phyloP scores from a whole-genome alignment of 257 asterid genomes.

The Salvia hispanica region DNA sequence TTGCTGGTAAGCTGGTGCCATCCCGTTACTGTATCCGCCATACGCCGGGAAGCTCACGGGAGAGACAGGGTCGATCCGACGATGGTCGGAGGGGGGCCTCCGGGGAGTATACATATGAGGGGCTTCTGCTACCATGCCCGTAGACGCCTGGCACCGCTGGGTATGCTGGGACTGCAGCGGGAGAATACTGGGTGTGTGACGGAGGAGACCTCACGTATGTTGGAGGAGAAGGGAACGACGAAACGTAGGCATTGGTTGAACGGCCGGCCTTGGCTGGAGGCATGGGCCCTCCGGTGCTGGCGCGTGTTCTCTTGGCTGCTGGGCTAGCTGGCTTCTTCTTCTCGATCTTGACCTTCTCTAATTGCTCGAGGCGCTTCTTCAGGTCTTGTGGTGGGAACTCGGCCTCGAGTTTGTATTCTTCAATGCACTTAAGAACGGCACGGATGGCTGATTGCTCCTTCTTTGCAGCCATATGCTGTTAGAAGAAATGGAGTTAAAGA shows the following conservation, averaged over 20 bases:
- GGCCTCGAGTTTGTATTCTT: constrained; percentile 86
- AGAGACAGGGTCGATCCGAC: constrained; percentile 65
- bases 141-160: constrained; percentile 50
- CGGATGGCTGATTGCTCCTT: constrained; percentile 97
- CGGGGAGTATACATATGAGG: constrained; percentile 78
- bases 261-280: constrained; percentile 99
- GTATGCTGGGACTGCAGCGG: constrained; percentile 68
- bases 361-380: constrained; percentile 84
- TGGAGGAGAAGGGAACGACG: constrained; percentile 92
- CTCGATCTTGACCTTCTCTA: constrained; percentile 80
- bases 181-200: constrained; percentile 72
- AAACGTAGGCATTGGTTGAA: constrained; percentile 93
- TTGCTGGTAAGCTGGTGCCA: constrained; percentile 89
- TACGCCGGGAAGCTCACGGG: constrained; percentile 75
- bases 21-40: constrained; percentile 75
- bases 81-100: constrained; percentile 65
- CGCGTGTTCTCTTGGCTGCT: constrained; percentile 90
- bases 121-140: constrained; percentile 67
- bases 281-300: constrained; percentile 92
- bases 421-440: constrained; percentile 91
- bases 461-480: constrained; percentile 90
- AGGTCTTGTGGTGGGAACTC: constrained; percentile 87
- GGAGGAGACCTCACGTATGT: constrained; percentile 86
- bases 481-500: neutral
- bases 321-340: constrained; percentile 87